A percentile compares a stretch with the other conserved stretches of the same genome.
Conservation (phyloP, 139 green algal species). For the Zygnema cylindricum region DNA sequence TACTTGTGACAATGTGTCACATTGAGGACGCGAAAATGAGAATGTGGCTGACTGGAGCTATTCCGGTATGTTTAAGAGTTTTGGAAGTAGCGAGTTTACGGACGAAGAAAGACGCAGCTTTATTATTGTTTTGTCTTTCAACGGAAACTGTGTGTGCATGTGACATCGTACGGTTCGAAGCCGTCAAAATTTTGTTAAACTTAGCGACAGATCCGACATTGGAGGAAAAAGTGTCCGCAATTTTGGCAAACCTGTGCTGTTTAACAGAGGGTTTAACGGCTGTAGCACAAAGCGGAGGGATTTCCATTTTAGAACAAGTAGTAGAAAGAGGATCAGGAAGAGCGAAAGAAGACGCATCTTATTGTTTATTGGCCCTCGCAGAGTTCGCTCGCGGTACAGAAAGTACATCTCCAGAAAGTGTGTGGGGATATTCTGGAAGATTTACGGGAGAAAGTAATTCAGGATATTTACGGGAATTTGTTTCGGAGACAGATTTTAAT, state of each 20-base stretch:
- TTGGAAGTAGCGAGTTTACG: background rate
- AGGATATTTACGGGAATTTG: too few relatives aligned
- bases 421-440: background rate
- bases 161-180: background rate
- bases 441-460: too few relatives aligned
- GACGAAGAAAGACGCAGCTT: slow-evolving; percentile 12
- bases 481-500: too few relatives aligned
- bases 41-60: background rate
- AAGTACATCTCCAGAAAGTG: background rate
- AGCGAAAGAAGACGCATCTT: background rate
- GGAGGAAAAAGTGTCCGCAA: slow-evolving; percentile 22
- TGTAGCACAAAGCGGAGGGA: background rate
- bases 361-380: background rate
- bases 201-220: background rate
- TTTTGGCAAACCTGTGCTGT: slow-evolving; percentile 14
- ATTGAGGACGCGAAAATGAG: background rate
- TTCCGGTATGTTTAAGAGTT: background rate
- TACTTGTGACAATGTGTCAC: background rate
- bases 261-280: background rate
- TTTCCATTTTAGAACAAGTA: background rate
- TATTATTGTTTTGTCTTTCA: slow-evolving; percentile 21
- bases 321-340: background rate
- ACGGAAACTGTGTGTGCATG: background rate
- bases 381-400: background rate
- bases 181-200: background rate